These are phyloP conservation scores for Alternaria solani DNA, from an alignment of 2,329 filamentous ascomycete species.

Conservation along the genomic window DNA sequence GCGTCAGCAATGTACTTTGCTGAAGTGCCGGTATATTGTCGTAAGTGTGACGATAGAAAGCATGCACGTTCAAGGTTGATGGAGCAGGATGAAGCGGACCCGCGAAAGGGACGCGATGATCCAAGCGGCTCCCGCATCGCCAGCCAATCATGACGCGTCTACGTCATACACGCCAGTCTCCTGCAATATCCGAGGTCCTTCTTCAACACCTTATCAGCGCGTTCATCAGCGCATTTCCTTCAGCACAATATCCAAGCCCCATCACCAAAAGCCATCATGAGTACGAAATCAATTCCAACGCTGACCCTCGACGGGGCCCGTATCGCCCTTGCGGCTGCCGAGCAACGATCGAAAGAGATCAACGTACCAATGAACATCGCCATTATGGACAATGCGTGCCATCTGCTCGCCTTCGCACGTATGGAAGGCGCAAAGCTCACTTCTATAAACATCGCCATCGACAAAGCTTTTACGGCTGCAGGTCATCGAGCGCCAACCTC, in stretches of 20 bases:
- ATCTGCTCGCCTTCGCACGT: conserved; percentile 58
- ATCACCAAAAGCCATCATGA: conserved; percentile 33
- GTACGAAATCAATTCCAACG: conserved; percentile 39
- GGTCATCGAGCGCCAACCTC: conserved; percentile 62
- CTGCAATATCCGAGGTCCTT: conserved; percentile 10
- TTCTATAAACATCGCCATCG: conserved; percentile 68
- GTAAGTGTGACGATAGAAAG: background rate
- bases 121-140: background rate
- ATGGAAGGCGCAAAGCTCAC: conserved; percentile 60
- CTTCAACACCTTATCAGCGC: background rate
- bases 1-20: background rate
- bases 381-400: conserved; percentile 56
- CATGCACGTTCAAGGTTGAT: background rate
- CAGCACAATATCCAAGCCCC: background rate
- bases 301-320: conserved; percentile 50
- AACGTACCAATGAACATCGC: conserved; percentile 60
- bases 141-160: background rate
- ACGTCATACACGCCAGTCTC: conserved; percentile 2
- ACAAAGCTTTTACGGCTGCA: conserved; percentile 67
- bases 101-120: background rate
- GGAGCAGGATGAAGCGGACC: background rate
- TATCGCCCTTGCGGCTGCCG: conserved; percentile 47
- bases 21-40: background rate
- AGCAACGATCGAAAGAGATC: conserved; percentile 48
- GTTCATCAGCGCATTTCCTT: background rate